A percentile compares a stretch with the other conserved stretches of the same genome.
phyloP scores from a whole-genome alignment of 2,329 filamentous ascomycete species.

The Aspergillus sp. region DNA sequence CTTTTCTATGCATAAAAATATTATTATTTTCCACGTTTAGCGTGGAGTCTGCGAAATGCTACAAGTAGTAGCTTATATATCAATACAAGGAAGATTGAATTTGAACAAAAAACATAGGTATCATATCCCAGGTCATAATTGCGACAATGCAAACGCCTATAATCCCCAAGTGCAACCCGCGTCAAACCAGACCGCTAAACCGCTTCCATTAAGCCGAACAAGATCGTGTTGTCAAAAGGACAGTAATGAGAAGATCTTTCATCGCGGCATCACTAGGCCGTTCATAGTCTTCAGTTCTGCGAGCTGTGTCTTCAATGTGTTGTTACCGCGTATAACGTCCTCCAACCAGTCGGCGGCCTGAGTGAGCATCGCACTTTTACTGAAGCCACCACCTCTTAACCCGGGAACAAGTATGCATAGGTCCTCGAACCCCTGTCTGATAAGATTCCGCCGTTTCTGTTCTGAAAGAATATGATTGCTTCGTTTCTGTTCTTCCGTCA shows the following conservation, averaged over 20 bases:
- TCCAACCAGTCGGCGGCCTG: constrained; percentile 79
- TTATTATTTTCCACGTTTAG: constrained; percentile 2
- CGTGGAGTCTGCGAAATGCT: background rate
- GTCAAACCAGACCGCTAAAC: constrained; percentile 25
- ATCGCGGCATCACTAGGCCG: constrained; percentile 38
- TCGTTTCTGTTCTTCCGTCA: constrained; percentile 77
- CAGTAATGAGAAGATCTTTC: constrained; percentile 20
- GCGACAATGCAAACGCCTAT: constrained; percentile 23
- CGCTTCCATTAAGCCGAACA: constrained; percentile 17
- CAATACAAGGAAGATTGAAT: background rate
- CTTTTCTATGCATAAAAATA: constrained; percentile 1
- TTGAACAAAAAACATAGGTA: constrained; percentile 7
- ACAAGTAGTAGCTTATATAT: constrained; percentile 5
- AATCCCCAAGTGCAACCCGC: constrained; percentile 13
- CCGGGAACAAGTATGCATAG: constrained; percentile 75
- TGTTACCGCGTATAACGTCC: constrained; percentile 68
- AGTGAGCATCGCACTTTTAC: constrained; percentile 76
- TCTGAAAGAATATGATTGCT: constrained; percentile 86
- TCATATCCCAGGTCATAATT: constrained; percentile 21
- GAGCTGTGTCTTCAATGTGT: constrained; percentile 56
- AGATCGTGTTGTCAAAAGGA: background rate
- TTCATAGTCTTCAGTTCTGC: constrained; percentile 45
- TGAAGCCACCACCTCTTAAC: constrained; percentile 71
- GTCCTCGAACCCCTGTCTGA: constrained; percentile 80
- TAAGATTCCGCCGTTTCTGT: constrained; percentile 79